A percentile compares a stretch with the other conserved stretches of the same genome.
Evolutionary conservation across 2,329 filamentous ascomycete genomes (phyloP).

Genomic region (Venturia oleaginea): DNA sequence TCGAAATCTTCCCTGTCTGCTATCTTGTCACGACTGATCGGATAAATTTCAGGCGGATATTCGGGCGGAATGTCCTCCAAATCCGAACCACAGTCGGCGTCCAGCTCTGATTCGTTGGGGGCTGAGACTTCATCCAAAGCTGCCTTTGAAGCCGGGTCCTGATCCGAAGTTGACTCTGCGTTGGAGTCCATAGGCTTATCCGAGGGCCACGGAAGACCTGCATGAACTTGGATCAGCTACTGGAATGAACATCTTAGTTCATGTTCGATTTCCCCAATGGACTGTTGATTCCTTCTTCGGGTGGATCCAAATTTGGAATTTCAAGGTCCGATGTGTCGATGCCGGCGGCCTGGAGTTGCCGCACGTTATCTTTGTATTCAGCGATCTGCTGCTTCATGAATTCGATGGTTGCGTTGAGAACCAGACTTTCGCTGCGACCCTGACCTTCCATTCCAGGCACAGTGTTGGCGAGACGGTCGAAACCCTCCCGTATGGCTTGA

Average conservation of each 20-base stretch:
- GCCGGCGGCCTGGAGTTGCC: conserved; percentile 3
- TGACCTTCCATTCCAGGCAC: conserved; percentile 77
- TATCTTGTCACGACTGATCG: not conserved
- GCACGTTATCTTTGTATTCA: conserved; percentile 21
- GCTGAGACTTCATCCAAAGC: no score
- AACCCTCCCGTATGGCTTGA: conserved; percentile 71
- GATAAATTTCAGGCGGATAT: not conserved
- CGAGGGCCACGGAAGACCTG: not conserved
- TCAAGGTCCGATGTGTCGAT: conserved; percentile 13
- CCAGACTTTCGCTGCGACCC: conserved; percentile 74
- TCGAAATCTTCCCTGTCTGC: not conserved
- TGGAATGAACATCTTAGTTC: not conserved
- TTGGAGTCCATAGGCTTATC: not conserved
- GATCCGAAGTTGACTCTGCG: not conserved
- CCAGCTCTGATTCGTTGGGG: not conserved
- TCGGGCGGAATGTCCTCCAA: not conserved
- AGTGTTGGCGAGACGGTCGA: conserved; percentile 69
- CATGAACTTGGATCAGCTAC: not conserved
- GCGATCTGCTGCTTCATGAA: conserved; percentile 34
- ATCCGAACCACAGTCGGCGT: not conserved
- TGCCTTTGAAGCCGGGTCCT: not conserved
- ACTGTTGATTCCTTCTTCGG: not conserved
- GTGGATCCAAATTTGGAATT: conserved; percentile 12
- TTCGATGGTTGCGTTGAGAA: conserved; percentile 51
- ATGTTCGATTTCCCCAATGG: not conserved